These are phyloP conservation scores for Epichloe elymi DNA, from an alignment of 2,329 filamentous ascomycete genomes.

Conservation along the genomic window DNA sequence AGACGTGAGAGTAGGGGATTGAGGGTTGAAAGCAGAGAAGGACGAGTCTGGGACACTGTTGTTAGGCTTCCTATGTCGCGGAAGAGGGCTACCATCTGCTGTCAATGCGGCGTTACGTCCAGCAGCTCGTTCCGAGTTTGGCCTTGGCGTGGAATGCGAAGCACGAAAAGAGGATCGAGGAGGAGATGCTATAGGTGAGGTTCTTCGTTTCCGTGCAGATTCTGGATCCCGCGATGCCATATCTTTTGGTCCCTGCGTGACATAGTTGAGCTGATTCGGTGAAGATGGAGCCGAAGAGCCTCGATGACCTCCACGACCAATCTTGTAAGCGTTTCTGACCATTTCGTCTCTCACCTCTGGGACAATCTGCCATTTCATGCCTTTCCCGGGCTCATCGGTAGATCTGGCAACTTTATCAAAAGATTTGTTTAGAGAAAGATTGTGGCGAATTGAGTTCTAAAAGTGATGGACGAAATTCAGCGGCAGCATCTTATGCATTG, in stretches of 20 bases:
- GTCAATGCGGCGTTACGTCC: conserved; percentile 26
- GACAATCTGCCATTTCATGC: conserved; percentile 97
- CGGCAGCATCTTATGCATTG: neutral
- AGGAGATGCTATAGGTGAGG: conserved; percentile 42
- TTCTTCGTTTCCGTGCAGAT: conserved; percentile 44
- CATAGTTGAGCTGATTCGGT: conserved; percentile 45
- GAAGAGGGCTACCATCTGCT: conserved; percentile 49
- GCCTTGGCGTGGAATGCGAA: conserved; percentile 46
- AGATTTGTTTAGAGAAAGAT: conserved; percentile 84
- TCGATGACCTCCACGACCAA: conserved; percentile 49
- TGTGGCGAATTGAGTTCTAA: conserved; percentile 91
- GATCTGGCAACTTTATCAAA: conserved; percentile 88
- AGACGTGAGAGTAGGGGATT: conserved; percentile 48
- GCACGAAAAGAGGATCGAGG: conserved; percentile 35
- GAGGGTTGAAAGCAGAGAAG: conserved; percentile 37
- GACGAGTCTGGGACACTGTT: conserved; percentile 23
- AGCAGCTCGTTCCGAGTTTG: conserved; percentile 27
- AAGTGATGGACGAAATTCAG: neutral
- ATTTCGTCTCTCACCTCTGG: conserved; percentile 78
- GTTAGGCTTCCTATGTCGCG: conserved; percentile 38
- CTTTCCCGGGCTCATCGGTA: conserved; percentile 92
- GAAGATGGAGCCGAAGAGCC: conserved; percentile 62
- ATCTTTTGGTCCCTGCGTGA: conserved; percentile 44
- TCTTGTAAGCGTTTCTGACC: conserved; percentile 54
- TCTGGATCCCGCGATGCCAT: conserved; percentile 36